phyloP scores from a whole-genome alignment of 768 basidiomycete species.

The Leucosporidium scottii region DNA sequence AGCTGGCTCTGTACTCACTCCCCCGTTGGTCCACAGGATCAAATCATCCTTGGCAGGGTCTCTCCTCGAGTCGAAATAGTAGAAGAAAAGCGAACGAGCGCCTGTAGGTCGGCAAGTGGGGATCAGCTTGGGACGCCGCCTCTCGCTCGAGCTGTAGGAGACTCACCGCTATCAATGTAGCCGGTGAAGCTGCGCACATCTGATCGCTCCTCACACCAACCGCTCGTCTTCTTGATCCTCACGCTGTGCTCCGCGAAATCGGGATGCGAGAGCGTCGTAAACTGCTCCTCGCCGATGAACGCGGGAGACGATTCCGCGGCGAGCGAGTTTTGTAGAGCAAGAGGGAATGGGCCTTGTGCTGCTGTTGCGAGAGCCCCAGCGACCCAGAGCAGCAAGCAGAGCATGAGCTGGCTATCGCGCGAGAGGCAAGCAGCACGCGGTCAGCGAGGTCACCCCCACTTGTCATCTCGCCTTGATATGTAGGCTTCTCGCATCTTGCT shows the following conservation, averaged over 20 bases:
- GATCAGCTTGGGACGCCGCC: too few species aligned
- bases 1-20: neutral
- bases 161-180: constrained; percentile 3
- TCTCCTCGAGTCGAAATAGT: constrained; percentile 12
- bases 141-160: neutral
- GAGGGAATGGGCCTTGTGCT: too few species aligned
- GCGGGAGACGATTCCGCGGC: neutral
- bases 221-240: constrained; percentile 6
- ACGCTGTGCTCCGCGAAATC: constrained; percentile 1
- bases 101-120: neutral
- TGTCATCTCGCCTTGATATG: too few species aligned
- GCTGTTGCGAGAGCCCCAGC: too few species aligned
- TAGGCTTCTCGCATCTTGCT: too few species aligned
- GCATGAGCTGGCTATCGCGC: too few species aligned
- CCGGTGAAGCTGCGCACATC: neutral
- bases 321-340: neutral
- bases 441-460: too few species aligned
- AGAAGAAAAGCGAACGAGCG: neutral
- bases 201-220: neutral
- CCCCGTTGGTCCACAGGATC: constrained; percentile 22
- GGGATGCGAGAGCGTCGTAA: constrained; percentile 9
- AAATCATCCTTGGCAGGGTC: constrained; percentile 11
- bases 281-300: neutral
- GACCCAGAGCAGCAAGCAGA: too few species aligned
- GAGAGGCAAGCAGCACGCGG: too few species aligned